Evolutionary conservation across 768 basidiomycete species (phyloP).

Genomic region (Neoboletus subvelutipes): DNA sequence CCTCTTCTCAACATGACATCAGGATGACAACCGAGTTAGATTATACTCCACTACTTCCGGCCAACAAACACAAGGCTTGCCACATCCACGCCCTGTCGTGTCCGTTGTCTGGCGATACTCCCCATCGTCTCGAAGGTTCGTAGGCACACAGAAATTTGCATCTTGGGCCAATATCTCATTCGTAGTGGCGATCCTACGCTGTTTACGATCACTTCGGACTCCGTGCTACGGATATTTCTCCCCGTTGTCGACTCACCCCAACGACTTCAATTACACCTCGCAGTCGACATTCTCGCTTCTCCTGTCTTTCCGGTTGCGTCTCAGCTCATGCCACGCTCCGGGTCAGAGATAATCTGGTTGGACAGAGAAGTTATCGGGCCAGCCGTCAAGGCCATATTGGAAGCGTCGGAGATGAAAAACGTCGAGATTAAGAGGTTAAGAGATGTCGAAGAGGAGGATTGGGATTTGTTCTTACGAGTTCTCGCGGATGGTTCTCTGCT

Average conservation of each 20-base stretch:
- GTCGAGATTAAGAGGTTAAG: slow-evolving; percentile 42
- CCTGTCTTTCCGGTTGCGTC: slow-evolving; percentile 41
- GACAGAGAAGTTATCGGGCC: slow-evolving; percentile 59
- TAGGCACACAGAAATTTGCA: slow-evolving; percentile 13
- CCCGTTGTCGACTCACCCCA: slow-evolving; percentile 87
- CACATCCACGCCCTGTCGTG: slow-evolving; percentile 72
- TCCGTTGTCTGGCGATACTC: slow-evolving; percentile 72
- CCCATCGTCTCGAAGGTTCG: slow-evolving; percentile 64
- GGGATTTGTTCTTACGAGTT: slow-evolving; percentile 78
- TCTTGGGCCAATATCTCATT: slow-evolving; percentile 6
- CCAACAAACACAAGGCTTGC: slow-evolving; percentile 61
- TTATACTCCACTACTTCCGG: slow-evolving; percentile 75
- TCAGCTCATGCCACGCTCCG: slow-evolving; percentile 23
- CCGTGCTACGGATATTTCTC: slow-evolving; percentile 79
- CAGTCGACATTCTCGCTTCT: slow-evolving; percentile 70
- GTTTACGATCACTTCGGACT: slow-evolving; percentile 82
- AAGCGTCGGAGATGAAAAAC: slow-evolving; percentile 21
- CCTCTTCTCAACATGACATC: slow-evolving; percentile 9
- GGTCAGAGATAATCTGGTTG: slow-evolving; percentile 65
- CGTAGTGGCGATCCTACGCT: slow-evolving; percentile 72
- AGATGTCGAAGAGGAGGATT: slow-evolving; percentile 68
- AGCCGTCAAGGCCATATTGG: slow-evolving; percentile 45
- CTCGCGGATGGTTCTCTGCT: slow-evolving; percentile 72
- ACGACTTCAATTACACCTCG: slow-evolving; percentile 79
- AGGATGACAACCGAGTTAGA: slow-evolving; percentile 60